phyloP scores from a whole-genome alignment of 257 asterid species.

The Fraxinus anomala region DNA sequence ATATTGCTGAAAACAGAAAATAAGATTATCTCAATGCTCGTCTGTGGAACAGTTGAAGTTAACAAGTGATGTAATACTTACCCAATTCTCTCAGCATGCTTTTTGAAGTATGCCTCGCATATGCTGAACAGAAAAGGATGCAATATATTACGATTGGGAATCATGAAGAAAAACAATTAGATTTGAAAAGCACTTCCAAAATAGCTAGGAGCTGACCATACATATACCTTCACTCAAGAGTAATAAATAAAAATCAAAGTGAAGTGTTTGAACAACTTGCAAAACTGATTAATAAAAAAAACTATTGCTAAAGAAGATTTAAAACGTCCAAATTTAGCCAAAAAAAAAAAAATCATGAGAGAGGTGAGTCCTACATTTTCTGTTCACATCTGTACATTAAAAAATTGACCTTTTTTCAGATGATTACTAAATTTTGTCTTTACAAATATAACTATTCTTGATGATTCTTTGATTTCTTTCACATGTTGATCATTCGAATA shows the following conservation, averaged over 20 bases:
- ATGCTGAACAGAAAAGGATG: conserved; percentile 52
- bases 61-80: conserved; percentile 31
- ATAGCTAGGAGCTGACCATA: conserved; percentile 1
- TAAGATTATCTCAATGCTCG: background rate
- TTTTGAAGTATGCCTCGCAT: conserved; percentile 94
- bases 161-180: background rate
- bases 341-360: background rate
- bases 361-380: background rate
- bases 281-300: background rate
- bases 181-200: background rate
- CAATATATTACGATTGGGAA: conserved; percentile 29
- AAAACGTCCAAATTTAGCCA: background rate
- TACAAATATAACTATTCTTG: no score
- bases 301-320: background rate
- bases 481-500: background rate
- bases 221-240: background rate
- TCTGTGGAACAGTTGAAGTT: background rate
- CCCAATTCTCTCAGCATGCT: conserved; percentile 91
- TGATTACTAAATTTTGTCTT: no score
- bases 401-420: no score
- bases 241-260: background rate
- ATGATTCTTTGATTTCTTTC: background rate
- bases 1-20: background rate
- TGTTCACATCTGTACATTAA: background rate
- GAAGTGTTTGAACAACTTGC: background rate